Conservation (phyloP, 129 eudicot genomes). For the Ambrosia trifida region DNA sequence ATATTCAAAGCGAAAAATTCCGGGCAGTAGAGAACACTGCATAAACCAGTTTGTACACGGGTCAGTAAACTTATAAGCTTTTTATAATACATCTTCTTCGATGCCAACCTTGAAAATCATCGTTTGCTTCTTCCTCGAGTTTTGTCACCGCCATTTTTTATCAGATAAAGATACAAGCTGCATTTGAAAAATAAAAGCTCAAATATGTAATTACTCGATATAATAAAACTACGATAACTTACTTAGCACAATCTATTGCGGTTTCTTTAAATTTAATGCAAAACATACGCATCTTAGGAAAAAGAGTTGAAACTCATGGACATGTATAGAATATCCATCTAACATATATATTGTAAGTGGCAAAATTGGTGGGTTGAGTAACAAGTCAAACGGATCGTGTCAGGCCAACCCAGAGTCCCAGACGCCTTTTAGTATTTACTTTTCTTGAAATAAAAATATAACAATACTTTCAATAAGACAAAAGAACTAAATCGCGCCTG, state of each 20-base stretch:
- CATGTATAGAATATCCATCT: conserved; percentile 14
- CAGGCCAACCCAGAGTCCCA: background rate
- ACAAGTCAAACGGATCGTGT: background rate
- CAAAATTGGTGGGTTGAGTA: background rate
- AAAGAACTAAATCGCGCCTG: background rate
- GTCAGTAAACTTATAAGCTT: conserved; percentile 23
- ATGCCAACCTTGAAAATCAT: conserved; percentile 16
- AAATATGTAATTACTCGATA: conserved; percentile 21
- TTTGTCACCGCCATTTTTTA: conserved; percentile 46
- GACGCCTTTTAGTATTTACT: background rate
- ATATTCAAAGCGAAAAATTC: conserved; percentile 14
- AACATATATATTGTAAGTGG: background rate
- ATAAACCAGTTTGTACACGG: conserved; percentile 32
- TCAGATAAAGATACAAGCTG: conserved; percentile 62
- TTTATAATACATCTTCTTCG: conserved; percentile 17
- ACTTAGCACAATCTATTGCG: conserved; percentile 2
- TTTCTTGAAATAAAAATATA: background rate
- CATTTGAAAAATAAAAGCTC: conserved; percentile 11
- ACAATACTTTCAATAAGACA: background rate
- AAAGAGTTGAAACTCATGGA: too few relatives aligned
- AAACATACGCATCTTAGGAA: too few relatives aligned
- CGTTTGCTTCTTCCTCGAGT: conserved; percentile 27
- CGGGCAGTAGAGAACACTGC: conserved; percentile 35
- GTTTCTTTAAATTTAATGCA: too few relatives aligned
- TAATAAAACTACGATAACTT: conserved; percentile 1